Conservation (phyloP, 306 rosid species). For the Sicyos edulis region DNA sequence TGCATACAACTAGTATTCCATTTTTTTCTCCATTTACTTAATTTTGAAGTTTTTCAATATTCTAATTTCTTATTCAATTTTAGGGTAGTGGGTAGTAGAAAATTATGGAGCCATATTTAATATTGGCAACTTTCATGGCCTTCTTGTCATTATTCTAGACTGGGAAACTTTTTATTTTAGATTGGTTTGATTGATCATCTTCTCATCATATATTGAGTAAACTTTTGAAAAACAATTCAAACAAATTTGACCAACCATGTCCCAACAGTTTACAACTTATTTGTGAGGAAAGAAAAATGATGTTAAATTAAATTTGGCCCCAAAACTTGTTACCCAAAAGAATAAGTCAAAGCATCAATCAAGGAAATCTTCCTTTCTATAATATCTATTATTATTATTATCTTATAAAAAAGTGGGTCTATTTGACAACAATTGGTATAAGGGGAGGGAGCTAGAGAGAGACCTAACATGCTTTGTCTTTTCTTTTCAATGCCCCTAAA, state of each 20-base stretch:
- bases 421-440: not conserved
- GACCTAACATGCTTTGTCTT: not conserved
- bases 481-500: not conserved
- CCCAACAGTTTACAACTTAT: not conserved
- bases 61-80: not conserved
- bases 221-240: not conserved
- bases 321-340: not conserved
- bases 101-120: not conserved
- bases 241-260: constrained; percentile 1
- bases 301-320: not conserved
- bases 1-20: not conserved
- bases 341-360: constrained; percentile 14
- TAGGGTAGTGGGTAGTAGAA: not conserved
- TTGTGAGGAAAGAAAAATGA: not conserved
- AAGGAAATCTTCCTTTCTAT: not conserved
- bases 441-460: not conserved
- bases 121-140: constrained; percentile 16
- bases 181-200: not conserved
- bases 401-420: not conserved
- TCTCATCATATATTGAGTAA: not conserved
- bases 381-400: too few relatives aligned
- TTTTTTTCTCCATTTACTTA: constrained; percentile 7
- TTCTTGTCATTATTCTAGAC: constrained; percentile 12
- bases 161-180: not conserved
- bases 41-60: not conserved